Percentiles rank a stretch among this genome's conserved stretches.
These are phyloP conservation scores for Leccinum fibrillosum DNA, from an alignment of 768 basidiomycete species.

Conservation along the genomic window DNA sequence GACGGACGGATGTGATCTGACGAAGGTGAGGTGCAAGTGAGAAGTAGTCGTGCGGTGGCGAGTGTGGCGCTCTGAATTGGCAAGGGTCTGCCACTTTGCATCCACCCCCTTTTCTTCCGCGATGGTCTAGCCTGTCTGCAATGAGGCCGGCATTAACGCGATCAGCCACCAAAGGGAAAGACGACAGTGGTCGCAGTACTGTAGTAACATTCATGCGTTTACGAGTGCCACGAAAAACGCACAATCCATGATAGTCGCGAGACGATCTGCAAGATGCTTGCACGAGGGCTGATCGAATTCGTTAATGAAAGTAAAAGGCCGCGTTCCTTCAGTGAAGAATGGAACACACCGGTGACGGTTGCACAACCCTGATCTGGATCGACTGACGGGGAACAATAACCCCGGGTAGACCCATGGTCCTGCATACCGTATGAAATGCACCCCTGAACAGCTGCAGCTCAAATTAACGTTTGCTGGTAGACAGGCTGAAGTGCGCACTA, in stretches of 20 bases:
- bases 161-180: background rate
- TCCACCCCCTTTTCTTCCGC: conserved; percentile 8
- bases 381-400: background rate
- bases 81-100: conserved; percentile 10
- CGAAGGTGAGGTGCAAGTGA: background rate
- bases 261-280: conserved; percentile 10
- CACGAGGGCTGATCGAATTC: background rate
- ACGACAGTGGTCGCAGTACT: conserved; percentile 5
- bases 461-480: background rate
- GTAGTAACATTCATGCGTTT: conserved; percentile 4
- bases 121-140: conserved; percentile 13
- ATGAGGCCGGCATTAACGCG: conserved; percentile 12
- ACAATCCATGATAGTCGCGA: conserved; percentile 10
- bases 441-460: background rate
- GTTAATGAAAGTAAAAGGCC: conserved; percentile 4
- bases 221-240: background rate
- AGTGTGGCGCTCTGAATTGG: background rate
- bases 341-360: background rate
- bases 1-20: conserved; percentile 15
- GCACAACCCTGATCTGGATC: background rate
- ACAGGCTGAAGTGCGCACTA: background rate
- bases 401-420: background rate
- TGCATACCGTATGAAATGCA: background rate
- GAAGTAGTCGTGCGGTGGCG: conserved; percentile 1
- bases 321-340: conserved; percentile 5